phyloP scores from a whole-genome alignment of 108 stramenopile species.

The Fistulifera pelliculosa region DNA sequence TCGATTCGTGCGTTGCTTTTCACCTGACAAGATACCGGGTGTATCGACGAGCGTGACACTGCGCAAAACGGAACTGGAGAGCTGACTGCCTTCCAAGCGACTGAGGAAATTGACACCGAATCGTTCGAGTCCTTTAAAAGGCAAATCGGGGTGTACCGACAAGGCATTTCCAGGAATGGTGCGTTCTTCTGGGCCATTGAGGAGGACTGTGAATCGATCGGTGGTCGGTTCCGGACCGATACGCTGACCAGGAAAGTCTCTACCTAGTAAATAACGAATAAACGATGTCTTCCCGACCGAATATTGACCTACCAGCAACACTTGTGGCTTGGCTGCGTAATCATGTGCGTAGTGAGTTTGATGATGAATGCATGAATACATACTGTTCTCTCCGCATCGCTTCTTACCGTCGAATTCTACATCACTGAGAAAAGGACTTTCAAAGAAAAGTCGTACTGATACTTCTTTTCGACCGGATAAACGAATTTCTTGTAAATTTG shows the following conservation, averaged over 20 bases:
- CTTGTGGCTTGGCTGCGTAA: conserved; percentile 86
- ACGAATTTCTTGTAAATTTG: conserved; percentile 66
- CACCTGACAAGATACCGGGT: conserved; percentile 95
- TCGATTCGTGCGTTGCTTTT: conserved; percentile 92
- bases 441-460: conserved; percentile 82
- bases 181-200: conserved; percentile 93
- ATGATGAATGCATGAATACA: neutral
- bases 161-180: conserved; percentile 98
- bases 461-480: conserved; percentile 74
- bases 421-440: conserved; percentile 74
- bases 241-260: conserved; percentile 85
- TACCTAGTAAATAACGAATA: conserved; percentile 76
- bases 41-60: conserved; percentile 95
- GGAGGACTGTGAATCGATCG: conserved; percentile 92
- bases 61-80: conserved; percentile 72
- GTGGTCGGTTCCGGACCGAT: conserved; percentile 99
- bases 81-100: conserved; percentile 90
- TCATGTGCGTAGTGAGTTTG: neutral
- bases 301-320: conserved; percentile 96
- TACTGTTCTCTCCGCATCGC: neutral
- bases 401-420: conserved; percentile 76
- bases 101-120: conserved; percentile 95
- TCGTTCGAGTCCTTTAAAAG: conserved; percentile 89
- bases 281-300: conserved; percentile 92
- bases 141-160: conserved; percentile 90